These are phyloP conservation scores for Ramularia collo-cygni DNA, from an alignment of 2,329 filamentous ascomycete genomes.

Conservation along the genomic window DNA sequence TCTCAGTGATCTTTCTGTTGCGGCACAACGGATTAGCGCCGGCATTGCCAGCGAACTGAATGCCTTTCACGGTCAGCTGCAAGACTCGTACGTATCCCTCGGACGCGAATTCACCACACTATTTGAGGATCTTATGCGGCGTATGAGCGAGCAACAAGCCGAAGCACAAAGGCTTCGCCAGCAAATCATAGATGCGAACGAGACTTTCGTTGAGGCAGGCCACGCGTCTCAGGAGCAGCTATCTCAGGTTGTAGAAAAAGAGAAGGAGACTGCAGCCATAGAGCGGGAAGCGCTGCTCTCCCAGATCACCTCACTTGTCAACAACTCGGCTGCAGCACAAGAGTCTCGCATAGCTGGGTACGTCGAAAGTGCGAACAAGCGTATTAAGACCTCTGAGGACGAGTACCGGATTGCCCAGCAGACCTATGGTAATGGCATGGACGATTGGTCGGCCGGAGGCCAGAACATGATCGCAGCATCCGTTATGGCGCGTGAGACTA, in stretches of 20 bases:
- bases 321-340: conserved; percentile 65
- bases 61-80: conserved; percentile 77
- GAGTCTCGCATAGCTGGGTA: conserved; percentile 62
- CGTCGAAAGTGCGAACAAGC: conserved; percentile 56
- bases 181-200: conserved; percentile 65
- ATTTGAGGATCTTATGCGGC: conserved; percentile 72
- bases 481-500: conserved; percentile 62
- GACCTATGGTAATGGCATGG: conserved; percentile 64
- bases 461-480: conserved; percentile 64
- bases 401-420: conserved; percentile 52
- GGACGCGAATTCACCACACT: conserved; percentile 79
- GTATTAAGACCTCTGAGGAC: conserved; percentile 40
- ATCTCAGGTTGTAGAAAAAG: conserved; percentile 64
- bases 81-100: conserved; percentile 74
- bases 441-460: conserved; percentile 65
- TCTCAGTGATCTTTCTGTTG: conserved; percentile 71
- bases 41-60: conserved; percentile 82
- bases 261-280: conserved; percentile 62
- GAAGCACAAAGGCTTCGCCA: conserved; percentile 68
- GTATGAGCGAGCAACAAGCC: conserved; percentile 66
- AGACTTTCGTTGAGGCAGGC: conserved; percentile 62
- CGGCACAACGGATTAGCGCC: conserved; percentile 80
- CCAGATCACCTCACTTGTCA: conserved; percentile 73
- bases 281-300: conserved; percentile 68
- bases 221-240: conserved; percentile 59